Evolutionary conservation across 2,329 filamentous ascomycete genomes (phyloP).

Genomic region (Colletotrichum sp.): DNA sequence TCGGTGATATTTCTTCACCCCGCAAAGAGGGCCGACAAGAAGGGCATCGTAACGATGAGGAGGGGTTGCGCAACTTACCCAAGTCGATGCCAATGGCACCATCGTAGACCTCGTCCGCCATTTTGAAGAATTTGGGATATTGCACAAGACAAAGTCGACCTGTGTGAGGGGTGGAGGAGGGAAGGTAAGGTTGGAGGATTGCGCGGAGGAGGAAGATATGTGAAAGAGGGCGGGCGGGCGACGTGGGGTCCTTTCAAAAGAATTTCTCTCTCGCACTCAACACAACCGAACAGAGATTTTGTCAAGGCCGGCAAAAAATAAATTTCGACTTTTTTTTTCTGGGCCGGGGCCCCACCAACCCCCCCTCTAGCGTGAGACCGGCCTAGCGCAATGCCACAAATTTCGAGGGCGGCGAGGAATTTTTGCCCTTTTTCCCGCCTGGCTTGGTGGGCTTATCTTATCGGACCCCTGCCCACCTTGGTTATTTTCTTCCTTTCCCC

Average conservation of each 20-base stretch:
- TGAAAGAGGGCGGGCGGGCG: constrained; percentile 17
- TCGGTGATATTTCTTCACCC: not conserved
- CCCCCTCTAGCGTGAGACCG: constrained; percentile 14
- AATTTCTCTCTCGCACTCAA: constrained; percentile 20
- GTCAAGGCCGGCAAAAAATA: constrained; percentile 19
- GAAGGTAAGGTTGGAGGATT: constrained; percentile 21
- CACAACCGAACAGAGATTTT: constrained; percentile 18
- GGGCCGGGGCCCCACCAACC: constrained; percentile 17
- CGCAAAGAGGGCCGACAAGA: constrained; percentile 16
- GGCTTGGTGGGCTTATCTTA: constrained; percentile 15
- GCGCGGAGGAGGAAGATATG: constrained; percentile 22
- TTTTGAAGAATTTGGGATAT: constrained; percentile 53
- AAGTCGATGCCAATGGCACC: constrained; percentile 99
- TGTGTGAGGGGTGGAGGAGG: constrained; percentile 24
- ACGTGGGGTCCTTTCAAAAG: constrained; percentile 24
- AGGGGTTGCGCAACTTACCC: constrained; percentile 64
- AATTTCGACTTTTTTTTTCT: constrained; percentile 25
- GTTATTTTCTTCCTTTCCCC: not conserved
- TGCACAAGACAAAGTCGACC: constrained; percentile 23
- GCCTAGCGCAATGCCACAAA: constrained; percentile 16
- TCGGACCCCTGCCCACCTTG: constrained; percentile 1
- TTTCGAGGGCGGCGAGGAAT: constrained; percentile 9
- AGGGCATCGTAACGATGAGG: constrained; percentile 1
- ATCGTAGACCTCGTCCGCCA: constrained; percentile 98
- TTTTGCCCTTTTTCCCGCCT: constrained; percentile 16